These are phyloP conservation scores for Saccharata proteae DNA, from an alignment of 2,329 filamentous ascomycete species.

Conservation along the genomic window DNA sequence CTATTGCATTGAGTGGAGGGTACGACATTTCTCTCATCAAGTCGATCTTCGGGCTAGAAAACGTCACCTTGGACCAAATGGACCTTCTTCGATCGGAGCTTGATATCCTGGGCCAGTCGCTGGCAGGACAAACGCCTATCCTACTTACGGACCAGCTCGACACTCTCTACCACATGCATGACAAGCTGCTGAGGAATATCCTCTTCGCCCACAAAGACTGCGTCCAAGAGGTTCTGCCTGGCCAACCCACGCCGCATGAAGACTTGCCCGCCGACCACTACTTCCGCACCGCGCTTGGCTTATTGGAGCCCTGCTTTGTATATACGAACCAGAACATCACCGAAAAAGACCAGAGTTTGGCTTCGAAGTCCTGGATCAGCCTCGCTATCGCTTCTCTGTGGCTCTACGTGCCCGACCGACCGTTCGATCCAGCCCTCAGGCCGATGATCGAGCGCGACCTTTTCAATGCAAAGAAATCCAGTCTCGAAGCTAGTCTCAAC, in stretches of 20 bases:
- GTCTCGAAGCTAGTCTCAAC: slow-evolving; percentile 45
- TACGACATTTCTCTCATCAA: slow-evolving; percentile 4
- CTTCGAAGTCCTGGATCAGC: slow-evolving; percentile 54
- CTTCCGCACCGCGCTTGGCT: slow-evolving; percentile 16
- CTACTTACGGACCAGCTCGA: slow-evolving; percentile 20
- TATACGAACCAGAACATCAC: neutral
- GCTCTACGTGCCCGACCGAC: slow-evolving; percentile 74
- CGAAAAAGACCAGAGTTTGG: slow-evolving; percentile 9
- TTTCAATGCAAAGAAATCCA: slow-evolving; percentile 43
- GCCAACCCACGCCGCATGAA: neutral
- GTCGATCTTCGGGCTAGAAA: slow-evolving; percentile 11
- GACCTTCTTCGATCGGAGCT: slow-evolving; percentile 30
- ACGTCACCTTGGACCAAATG: slow-evolving; percentile 28
- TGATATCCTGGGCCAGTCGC: slow-evolving; percentile 22
- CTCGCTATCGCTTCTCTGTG: slow-evolving; percentile 63
- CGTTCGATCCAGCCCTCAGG: slow-evolving; percentile 65
- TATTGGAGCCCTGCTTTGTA: slow-evolving; percentile 2
- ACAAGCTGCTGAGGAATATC: slow-evolving; percentile 13
- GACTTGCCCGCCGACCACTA: slow-evolving; percentile 11
- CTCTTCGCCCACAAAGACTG: slow-evolving; percentile 13
- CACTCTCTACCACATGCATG: slow-evolving; percentile 19
- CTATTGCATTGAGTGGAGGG: slow-evolving; percentile 3
- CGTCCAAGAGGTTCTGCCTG: slow-evolving; percentile 1
- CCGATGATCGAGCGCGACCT: slow-evolving; percentile 51
- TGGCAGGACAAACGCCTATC: slow-evolving; percentile 21